Evolutionary conservation across 139 green algal species (phyloP).

Genomic region (Tetraselmis chui): DNA sequence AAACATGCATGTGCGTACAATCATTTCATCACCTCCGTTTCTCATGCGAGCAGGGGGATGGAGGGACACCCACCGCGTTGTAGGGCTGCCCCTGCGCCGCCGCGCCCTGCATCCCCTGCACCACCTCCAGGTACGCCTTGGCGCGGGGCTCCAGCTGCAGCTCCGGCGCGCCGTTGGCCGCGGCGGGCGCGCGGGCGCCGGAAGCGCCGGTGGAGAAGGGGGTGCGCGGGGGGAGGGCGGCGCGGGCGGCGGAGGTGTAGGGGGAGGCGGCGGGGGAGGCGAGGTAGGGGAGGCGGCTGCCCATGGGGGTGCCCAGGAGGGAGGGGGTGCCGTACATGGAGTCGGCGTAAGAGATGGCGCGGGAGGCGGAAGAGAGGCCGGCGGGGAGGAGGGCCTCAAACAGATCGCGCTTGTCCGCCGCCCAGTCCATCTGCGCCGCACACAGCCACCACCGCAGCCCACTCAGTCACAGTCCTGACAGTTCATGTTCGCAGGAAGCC

Average conservation of each 20-base stretch:
- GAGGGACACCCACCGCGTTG: slow-evolving; percentile 17
- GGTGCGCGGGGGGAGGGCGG: neutral
- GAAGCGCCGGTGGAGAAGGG: neutral
- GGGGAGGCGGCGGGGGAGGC: neutral
- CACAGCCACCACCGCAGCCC: too few species aligned
- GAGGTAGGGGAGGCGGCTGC: slow-evolving; percentile 3
- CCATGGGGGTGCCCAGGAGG: neutral
- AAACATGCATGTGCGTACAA: neutral
- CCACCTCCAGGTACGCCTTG: slow-evolving; percentile 56
- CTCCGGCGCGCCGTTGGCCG: neutral
- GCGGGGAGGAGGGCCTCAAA: slow-evolving; percentile 51
- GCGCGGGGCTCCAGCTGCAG: slow-evolving; percentile 42
- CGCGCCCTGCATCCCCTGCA: slow-evolving; percentile 29
- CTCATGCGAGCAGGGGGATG: slow-evolving; percentile 12
- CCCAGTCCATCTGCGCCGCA: slow-evolving; percentile 51
- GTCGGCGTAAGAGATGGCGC: neutral
- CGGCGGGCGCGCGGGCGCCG: neutral
- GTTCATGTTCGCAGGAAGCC: too few species aligned
- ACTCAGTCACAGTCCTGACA: too few species aligned
- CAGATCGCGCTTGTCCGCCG: slow-evolving; percentile 59
- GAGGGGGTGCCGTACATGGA: neutral
- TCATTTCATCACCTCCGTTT: neutral
- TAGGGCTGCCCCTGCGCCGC: slow-evolving; percentile 6
- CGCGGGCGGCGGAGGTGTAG: neutral
- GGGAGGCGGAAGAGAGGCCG: neutral